These are phyloP conservation scores for Aphanomyces astaci DNA, from an alignment of 352 stramenopile genomes.

Conservation along the genomic window DNA sequence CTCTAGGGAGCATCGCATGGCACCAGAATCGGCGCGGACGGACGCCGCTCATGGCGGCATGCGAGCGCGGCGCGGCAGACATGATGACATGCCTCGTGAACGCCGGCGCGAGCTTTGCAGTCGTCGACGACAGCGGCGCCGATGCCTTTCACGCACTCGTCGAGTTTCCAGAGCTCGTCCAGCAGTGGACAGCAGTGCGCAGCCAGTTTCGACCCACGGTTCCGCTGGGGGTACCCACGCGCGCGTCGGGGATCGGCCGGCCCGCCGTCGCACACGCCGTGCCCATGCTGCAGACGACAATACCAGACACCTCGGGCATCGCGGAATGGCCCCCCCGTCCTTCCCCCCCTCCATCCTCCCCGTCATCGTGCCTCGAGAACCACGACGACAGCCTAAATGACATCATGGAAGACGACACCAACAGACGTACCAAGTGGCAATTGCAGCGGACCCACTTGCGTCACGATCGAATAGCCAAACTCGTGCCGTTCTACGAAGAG, in stretches of 20 bases:
- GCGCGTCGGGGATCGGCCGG: neutral
- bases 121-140: neutral
- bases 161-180: conserved; percentile 13
- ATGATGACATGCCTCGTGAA: conserved; percentile 18
- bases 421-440: no score
- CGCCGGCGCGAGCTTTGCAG: neutral
- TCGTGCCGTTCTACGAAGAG: no score
- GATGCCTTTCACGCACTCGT: neutral
- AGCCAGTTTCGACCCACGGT: neutral
- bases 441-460: no score
- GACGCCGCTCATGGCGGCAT: neutral
- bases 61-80: neutral
- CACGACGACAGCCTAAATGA: no score
- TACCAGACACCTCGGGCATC: no score
- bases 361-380: no score
- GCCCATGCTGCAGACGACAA: no score
- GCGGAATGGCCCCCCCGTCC: no score
- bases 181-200: neutral
- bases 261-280: no score
- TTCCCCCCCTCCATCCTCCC: no score
- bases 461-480: no score
- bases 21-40: neutral
- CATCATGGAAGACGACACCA: no score
- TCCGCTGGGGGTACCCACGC: neutral
- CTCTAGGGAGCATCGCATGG: neutral